phyloP scores from a whole-genome alignment of 2,329 filamentous ascomycete species.

The Pestalotiopsis sp. region DNA sequence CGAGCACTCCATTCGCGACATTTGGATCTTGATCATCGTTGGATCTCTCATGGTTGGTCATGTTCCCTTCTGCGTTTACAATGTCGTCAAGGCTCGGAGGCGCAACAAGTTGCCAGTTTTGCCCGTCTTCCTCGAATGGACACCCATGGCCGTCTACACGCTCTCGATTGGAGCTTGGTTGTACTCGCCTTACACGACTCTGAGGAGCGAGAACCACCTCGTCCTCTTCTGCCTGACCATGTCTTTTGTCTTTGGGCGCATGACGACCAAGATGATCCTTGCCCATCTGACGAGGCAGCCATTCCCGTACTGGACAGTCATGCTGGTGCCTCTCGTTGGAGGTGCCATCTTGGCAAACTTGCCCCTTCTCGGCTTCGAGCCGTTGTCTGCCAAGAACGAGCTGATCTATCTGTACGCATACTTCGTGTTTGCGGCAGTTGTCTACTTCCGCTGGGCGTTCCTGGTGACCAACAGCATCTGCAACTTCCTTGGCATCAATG shows the following conservation, averaged over 20 bases:
- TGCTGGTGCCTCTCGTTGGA: constrained; percentile 83
- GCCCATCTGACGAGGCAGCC: constrained; percentile 91
- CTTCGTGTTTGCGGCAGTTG: constrained; percentile 79
- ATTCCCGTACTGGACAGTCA: constrained; percentile 95
- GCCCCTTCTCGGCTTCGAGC: constrained; percentile 72
- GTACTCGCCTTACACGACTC: constrained; percentile 82
- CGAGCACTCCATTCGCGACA: constrained; percentile 76
- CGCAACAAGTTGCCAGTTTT: constrained; percentile 72
- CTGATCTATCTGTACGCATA: constrained; percentile 83
- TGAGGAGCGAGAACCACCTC: constrained; percentile 83
- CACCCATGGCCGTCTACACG: constrained; percentile 83
- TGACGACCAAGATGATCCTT: constrained; percentile 99
- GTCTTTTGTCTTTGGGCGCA: constrained; percentile 95
- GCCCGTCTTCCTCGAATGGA: constrained; percentile 92
- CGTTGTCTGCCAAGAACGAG: constrained; percentile 69
- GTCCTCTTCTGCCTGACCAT: constrained; percentile 91
- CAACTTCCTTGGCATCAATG: constrained; percentile 89
- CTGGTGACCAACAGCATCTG: constrained; percentile 92
- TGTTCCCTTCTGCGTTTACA: constrained; percentile 85
- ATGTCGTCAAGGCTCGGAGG: constrained; percentile 79
- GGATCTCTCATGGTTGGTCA: constrained; percentile 71
- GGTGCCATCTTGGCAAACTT: constrained; percentile 84
- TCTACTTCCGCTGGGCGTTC: constrained; percentile 92
- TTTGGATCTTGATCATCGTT: constrained; percentile 79
- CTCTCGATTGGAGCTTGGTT: constrained; percentile 79